Evolutionary conservation across 169 alveolate species (phyloP), one percentile per base, ranked within the genome.

Genomic region (Cryptosporidium bovis): DNA sequence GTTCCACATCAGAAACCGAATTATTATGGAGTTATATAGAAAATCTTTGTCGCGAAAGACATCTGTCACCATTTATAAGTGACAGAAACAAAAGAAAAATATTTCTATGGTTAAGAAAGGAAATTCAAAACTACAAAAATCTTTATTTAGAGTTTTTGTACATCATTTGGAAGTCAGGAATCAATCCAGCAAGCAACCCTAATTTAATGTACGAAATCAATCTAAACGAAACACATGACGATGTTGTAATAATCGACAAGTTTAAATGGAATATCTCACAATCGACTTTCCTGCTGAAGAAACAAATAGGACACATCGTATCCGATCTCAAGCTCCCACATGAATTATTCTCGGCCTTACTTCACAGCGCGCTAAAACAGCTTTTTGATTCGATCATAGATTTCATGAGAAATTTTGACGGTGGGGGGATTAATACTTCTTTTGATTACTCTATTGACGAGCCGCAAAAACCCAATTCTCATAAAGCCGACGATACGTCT

Each of bases 191-290:
- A 20, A 77, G 64, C 50, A 60, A 77, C 77, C 50, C 77, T 5
- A 24, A 58, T 18, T 20, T 77, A 27, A 77, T 77, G 2, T n/a
- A 48, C 18, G 87, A 77, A 29, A 62, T 77, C 7, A 7, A 34
- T 44, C 48, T 77, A 60, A 58, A n/a, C 48, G 87, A 77, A 27
- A 44, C 71, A n/a, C 40, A 60, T 40, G 87, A 44, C 8, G 87
- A 77, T 77, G n/a, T 77, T 24, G 62, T 60, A n/a, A 40, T 77
- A 4, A 77, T 29, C 1, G 87, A 77, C 15, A 77, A 20, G 71
- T 77, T 77, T 31, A 62, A 77, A 33, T 77, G 87, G 87, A 77
- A 77, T 18, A 77, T 77, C 36, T 77, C 77, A 5, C 51, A 58
- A 34, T 50, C 87, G n/a, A 56, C 87, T 40, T 20, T 20, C 18